Percentiles rank a stretch among this genome's conserved stretches.
These are phyloP conservation scores for Murraya koenigii DNA, from an alignment of 345 rosid genomes.

Conservation along the genomic window DNA sequence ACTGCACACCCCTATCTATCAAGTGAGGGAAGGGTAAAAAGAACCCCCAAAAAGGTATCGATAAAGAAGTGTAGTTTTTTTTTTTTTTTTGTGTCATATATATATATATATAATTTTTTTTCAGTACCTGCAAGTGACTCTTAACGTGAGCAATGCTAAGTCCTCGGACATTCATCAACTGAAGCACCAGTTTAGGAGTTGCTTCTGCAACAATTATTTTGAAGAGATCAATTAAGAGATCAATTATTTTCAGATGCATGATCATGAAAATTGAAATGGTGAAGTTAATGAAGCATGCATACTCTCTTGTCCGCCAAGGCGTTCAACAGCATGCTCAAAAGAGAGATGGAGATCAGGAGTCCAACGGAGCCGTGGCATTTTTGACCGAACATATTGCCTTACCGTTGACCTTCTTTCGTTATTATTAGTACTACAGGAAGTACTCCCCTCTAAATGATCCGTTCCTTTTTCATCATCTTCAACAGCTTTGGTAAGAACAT, in stretches of 20 bases:
- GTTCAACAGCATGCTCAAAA: constrained; percentile 69
- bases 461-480: constrained; percentile 27
- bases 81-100: no score
- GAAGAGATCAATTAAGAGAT: not conserved
- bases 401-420: constrained; percentile 32
- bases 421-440: constrained; percentile 9
- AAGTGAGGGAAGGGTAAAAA: no score
- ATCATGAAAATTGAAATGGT: not conserved
- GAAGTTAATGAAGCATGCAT: constrained; percentile 20
- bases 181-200: constrained; percentile 85
- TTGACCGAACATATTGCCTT: constrained; percentile 75
- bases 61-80: no score
- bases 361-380: constrained; percentile 84
- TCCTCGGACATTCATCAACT: constrained; percentile 80
- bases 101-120: not conserved
- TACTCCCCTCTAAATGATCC: constrained; percentile 21
- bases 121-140: constrained; percentile 83
- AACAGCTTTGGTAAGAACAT: not conserved
- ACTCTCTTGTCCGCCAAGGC: constrained; percentile 94
- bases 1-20: no score
- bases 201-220: constrained; percentile 48
- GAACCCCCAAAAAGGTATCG: no score
- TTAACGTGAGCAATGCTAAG: constrained; percentile 89
- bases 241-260: not conserved
- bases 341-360: constrained; percentile 85